Evolutionary conservation across 1,284 basidiomycete genomes (phyloP), one percentile per base, ranked within the genome.

Genomic region (Trichosporon sp.): DNA sequence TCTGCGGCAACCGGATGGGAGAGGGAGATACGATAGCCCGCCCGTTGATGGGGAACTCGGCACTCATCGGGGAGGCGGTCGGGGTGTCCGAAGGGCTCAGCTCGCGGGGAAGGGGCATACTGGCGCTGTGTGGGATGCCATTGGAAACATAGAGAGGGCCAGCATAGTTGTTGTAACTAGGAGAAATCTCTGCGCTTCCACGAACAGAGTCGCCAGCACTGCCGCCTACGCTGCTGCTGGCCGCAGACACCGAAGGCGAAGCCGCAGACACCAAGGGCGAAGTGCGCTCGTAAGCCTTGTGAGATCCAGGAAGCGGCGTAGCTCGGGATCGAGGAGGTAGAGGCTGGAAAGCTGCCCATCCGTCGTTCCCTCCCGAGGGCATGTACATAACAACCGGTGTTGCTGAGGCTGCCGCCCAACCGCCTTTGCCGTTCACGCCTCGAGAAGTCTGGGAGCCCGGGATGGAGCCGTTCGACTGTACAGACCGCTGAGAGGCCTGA

Each of bases 321-420:
- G 74, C 77, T 19, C 69, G 71, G 0, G 74, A 74, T n/a, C 74
- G 73, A 16, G 74, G 67, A 8, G 68, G 67, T 11, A 62, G 57
- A 4, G 67, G 66, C 36, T 77, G 77, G 61, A 78, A 77, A 0
- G 74, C 70, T 1, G 70, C 70, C 73, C 74, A 79, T 13, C 77
- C 77, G 49, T 72, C 73, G 19, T 70, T 69, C 2, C 60, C 66
- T 1, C 49, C 56, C 2, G 66, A 29, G 8, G 77, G 77, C 70
- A 77, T 73, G 60, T 70, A 76, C 76, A 78, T 77, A 59, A 69
- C 70, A 6, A 73, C 65, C 1, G 76, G 75, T 10, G 73, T 62
- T 2, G 73, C 71, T 1, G 70, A 69, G 1, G 74, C 76, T 0
- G 72, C 72, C 14, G 77, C 77, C 76, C 76, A 79, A 16, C 77